These are phyloP conservation scores for Phialocephala sp. DNA, from an alignment of 2,329 filamentous ascomycete species.

Conservation along the genomic window DNA sequence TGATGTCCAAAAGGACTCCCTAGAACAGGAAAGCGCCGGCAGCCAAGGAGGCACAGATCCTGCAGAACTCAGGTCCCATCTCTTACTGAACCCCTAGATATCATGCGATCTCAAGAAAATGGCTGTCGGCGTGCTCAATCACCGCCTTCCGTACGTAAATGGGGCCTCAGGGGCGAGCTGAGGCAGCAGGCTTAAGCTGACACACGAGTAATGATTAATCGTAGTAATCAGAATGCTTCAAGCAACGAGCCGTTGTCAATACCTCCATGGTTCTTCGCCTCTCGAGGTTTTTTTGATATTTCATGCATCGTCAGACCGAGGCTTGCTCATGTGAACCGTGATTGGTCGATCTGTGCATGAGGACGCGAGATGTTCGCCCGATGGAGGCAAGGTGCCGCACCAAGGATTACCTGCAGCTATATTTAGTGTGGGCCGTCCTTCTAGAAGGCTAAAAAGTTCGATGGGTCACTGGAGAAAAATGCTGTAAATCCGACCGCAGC, in stretches of 20 bases:
- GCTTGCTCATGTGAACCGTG: background rate
- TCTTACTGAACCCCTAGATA: background rate
- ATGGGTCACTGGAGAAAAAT: background rate
- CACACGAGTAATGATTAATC: background rate
- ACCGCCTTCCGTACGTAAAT: slow-evolving; percentile 1
- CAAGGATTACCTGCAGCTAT: slow-evolving; percentile 4
- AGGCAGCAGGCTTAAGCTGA: background rate
- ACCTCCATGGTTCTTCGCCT: slow-evolving; percentile 7
- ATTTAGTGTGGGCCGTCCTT: slow-evolving; percentile 19
- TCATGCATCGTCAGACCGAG: slow-evolving; percentile 8
- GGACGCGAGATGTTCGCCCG: background rate
- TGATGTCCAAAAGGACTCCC: background rate
- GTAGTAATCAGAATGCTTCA: background rate
- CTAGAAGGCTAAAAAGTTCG: slow-evolving; percentile 21
- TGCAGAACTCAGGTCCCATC: slow-evolving; percentile 6
- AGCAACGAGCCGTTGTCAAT: background rate
- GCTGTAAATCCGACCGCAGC: slow-evolving; percentile 1
- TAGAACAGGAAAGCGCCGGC: slow-evolving; percentile 6
- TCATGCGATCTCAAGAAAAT: background rate
- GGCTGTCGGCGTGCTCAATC: background rate
- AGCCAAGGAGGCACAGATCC: slow-evolving; percentile 2
- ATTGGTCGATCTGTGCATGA: background rate
- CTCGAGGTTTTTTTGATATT: background rate
- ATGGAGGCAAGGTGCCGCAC: slow-evolving; percentile 11
- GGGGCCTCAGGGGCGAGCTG: background rate